Base-by-base conservation (phyloP, 805 yeast genomes). In the Kuraishia cidri region DNA sequence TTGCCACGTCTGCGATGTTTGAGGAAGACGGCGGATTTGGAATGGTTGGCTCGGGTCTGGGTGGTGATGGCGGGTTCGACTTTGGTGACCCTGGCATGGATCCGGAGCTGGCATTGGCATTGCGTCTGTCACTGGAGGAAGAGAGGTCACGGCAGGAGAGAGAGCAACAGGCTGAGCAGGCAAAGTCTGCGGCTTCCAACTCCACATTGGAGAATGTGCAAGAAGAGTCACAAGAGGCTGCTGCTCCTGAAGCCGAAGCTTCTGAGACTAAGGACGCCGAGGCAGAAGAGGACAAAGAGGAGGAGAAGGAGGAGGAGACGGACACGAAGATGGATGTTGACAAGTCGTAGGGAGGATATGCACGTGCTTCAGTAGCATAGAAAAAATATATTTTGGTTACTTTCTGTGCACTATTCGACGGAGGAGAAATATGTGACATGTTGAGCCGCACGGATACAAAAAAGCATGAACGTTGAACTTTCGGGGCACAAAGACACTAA, bases 41-140 rank as follows among this genome's bases (percentile, higher is more conserved):
- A 11, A 53, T 52, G 29, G n/a, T n/a, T n/a, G 72, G 64, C 13
- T 72, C 65, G 3, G 64, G 53, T n/a, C 53, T 49, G 26, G 62
- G 57, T 22, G 60, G 53, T 26, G 71, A 60, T 14, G 72, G 65
- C 9, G 69, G 62, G 31, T 75, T 75, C 58, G 85, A 77, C 36
- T 69, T 79, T 48, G 81, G 79, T 33, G 97, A 90, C 57, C 90
- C 95, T 21, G 77, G 78, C 43, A 81, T 86, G 76, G 98, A 92
- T 48, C 97, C 97, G 21, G 98, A 92, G 58, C 72, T 92, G 52
- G 98, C 97, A 0, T 68, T 92, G 66, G 98, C 97, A 1, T 72
- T 92, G 48, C 77, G 97, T 52, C 66, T 92, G 56, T 90, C 97
- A 1, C 66, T 92, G 48, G 97, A 92, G 52, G 98, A 92, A 52